Conservation (phyloP, 2,329 filamentous ascomycete species). For the Fusarium decemcellulare region DNA sequence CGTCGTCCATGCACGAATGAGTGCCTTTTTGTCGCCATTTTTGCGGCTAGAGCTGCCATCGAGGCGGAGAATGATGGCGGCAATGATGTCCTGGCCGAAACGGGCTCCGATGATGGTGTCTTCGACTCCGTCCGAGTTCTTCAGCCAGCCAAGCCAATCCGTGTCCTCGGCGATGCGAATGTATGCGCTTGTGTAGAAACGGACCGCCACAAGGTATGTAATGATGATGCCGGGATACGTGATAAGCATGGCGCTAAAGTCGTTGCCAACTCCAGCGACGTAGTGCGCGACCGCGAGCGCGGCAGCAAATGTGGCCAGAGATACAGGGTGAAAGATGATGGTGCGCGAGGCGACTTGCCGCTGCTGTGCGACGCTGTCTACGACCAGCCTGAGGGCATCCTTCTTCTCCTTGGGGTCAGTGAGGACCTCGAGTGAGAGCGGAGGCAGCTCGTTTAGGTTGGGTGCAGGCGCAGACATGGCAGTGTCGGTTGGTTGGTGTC, state of each 20-base stretch:
- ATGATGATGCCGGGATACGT: constrained; percentile 74
- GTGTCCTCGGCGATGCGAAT: constrained; percentile 73
- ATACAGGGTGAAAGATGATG: constrained; percentile 74
- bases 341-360: constrained; percentile 75
- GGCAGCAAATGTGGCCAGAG: constrained; percentile 60
- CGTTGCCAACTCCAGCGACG: constrained; percentile 57
- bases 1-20: constrained; percentile 88
- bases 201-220: constrained; percentile 72
- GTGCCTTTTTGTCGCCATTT: constrained; percentile 64
- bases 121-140: constrained; percentile 53
- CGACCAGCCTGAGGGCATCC: constrained; percentile 79
- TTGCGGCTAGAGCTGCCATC: constrained; percentile 32
- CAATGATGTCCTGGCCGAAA: constrained; percentile 78
- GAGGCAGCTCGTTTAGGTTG: constrained; percentile 61
- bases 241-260: constrained; percentile 68
- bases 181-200: constrained; percentile 74
- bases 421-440: constrained; percentile 72
- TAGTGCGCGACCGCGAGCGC: constrained; percentile 58
- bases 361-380: constrained; percentile 87
- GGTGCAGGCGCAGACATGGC: constrained; percentile 21
- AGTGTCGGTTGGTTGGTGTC: background rate
- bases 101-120: constrained; percentile 75
- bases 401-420: constrained; percentile 70
- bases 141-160: constrained; percentile 73
- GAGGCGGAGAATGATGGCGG: constrained; percentile 76